A percentile compares a stretch with the other conserved stretches of the same genome.
Evolutionary conservation across 345 rosid species (phyloP).

Genomic region (Eucalyptus camaldulensis): DNA sequence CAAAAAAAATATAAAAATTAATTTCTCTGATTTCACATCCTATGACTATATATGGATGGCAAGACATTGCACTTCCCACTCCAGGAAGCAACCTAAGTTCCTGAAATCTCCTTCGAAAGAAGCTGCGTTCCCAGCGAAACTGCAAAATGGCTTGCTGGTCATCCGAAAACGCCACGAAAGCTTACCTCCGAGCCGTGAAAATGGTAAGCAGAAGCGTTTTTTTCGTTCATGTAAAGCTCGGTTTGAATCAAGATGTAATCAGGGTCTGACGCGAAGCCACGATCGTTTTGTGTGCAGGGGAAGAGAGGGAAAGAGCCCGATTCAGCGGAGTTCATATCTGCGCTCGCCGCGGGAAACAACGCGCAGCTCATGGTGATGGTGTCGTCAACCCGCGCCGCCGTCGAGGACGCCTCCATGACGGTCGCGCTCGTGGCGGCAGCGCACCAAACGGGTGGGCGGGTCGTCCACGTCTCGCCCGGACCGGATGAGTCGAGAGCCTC

Average conservation of each 20-base stretch:
- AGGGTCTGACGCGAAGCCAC: not conserved
- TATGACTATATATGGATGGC: not conserved
- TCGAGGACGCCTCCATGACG: not conserved
- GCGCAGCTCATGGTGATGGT: slow-evolving; percentile 36
- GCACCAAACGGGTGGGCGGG: slow-evolving; percentile 29
- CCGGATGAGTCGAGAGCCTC: not conserved
- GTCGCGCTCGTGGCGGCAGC: slow-evolving; percentile 33
- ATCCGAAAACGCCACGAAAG: slow-evolving; percentile 48
- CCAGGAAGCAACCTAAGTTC: not conserved
- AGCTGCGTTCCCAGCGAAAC: not conserved
- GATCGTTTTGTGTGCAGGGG: slow-evolving; percentile 4
- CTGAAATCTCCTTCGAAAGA: not conserved
- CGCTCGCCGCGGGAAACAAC: slow-evolving; percentile 45
- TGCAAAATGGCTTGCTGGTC: slow-evolving; percentile 22
- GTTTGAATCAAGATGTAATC: not conserved
- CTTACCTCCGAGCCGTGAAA: slow-evolving; percentile 34
- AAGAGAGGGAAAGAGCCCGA: slow-evolving; percentile 31
- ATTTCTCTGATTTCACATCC: not conserved
- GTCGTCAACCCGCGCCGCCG: not conserved
- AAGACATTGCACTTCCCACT: not conserved
- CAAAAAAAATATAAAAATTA: not conserved
- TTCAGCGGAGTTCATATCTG: slow-evolving; percentile 44
- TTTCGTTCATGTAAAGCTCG: not conserved
- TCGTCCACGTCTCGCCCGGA: slow-evolving; percentile 10
- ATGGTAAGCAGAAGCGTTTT: slow-evolving; percentile 10